A percentile compares a stretch with the other conserved stretches of the same genome.
phyloP scores from a whole-genome alignment of 192 early-diverging fungal species.

The Podila clonocystis region DNA sequence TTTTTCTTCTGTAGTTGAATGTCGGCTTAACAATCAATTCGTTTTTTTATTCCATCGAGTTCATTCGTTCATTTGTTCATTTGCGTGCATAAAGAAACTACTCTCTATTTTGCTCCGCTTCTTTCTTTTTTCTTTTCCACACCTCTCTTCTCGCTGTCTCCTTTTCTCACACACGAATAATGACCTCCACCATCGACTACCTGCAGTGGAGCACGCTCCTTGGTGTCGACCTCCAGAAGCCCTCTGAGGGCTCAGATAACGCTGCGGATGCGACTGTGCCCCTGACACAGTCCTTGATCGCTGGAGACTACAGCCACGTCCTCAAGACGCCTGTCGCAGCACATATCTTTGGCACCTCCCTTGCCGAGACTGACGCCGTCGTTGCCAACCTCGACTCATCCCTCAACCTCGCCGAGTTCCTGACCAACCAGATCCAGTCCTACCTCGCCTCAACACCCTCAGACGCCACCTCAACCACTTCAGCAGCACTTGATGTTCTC shows the following conservation, averaged over 20 bases:
- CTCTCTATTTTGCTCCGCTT: neutral
- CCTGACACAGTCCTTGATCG: slow-evolving; percentile 41
- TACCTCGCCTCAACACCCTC: slow-evolving; percentile 37
- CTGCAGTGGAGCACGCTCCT: slow-evolving; percentile 49
- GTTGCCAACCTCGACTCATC: slow-evolving; percentile 29
- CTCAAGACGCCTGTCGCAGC: slow-evolving; percentile 55
- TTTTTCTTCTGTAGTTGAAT: too few relatives aligned
- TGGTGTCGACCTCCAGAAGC: slow-evolving; percentile 21
- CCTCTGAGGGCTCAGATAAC: slow-evolving; percentile 15
- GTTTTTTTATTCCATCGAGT: too few relatives aligned
- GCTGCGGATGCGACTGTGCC: neutral
- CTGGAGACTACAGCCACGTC: slow-evolving; percentile 62
- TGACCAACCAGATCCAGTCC: slow-evolving; percentile 42
- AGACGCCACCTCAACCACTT: slow-evolving; percentile 15
- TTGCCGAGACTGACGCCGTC: slow-evolving; percentile 19
- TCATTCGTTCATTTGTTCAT: neutral
- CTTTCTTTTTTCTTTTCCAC: slow-evolving; percentile 3
- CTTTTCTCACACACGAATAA: slow-evolving; percentile 2
- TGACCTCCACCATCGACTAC: slow-evolving; percentile 17
- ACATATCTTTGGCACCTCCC: slow-evolving; percentile 62
- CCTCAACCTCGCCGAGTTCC: slow-evolving; percentile 55
- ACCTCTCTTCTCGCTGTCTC: neutral
- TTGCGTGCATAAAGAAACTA: neutral
- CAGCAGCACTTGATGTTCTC: slow-evolving; percentile 55
- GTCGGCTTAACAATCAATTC: too few relatives aligned